These are phyloP conservation scores for Spatholobus suberectus DNA, from an alignment of 306 rosid genomes.

Conservation along the genomic window DNA sequence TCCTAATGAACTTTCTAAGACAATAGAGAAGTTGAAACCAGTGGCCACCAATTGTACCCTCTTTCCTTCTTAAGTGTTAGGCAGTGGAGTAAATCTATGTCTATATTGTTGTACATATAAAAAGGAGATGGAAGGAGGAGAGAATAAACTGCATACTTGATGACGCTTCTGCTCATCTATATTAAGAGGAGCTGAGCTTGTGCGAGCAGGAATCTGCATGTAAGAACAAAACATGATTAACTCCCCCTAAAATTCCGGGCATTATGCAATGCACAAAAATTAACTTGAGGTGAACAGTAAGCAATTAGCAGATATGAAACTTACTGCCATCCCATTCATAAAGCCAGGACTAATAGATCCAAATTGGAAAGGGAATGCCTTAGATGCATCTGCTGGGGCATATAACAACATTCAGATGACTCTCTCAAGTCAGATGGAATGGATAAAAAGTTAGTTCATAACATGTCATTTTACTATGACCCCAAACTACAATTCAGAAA, in stretches of 20 bases:
- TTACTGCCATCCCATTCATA: slow-evolving; percentile 80
- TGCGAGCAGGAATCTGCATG: slow-evolving; percentile 89
- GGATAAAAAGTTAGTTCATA: neutral
- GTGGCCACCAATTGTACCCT: neutral
- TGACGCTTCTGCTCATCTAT: slow-evolving; percentile 92
- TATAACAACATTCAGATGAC: slow-evolving; percentile 42
- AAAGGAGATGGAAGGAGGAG: neutral
- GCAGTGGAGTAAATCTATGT: slow-evolving; percentile 16
- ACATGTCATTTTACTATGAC: neutral
- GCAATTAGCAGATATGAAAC: slow-evolving; percentile 26
- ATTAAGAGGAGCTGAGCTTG: slow-evolving; percentile 98
- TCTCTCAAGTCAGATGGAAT: slow-evolving; percentile 21
- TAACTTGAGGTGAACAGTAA: slow-evolving; percentile 18
- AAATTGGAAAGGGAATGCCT: slow-evolving; percentile 74
- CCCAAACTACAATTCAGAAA: slow-evolving; percentile 17
- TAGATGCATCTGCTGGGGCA: slow-evolving; percentile 70
- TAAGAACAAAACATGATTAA: slow-evolving; percentile 33
- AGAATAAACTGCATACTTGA: slow-evolving; percentile 60
- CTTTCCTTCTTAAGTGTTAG: slow-evolving; percentile 17
- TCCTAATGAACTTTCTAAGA: neutral
- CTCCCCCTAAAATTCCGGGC: slow-evolving; percentile 3
- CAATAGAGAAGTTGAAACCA: neutral
- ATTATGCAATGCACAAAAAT: neutral
- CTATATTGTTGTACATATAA: slow-evolving; percentile 26
- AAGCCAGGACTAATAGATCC: slow-evolving; percentile 86